Conservation (phyloP, 2,329 filamentous ascomycete genomes). For the Rhynchosporium agropyri region DNA sequence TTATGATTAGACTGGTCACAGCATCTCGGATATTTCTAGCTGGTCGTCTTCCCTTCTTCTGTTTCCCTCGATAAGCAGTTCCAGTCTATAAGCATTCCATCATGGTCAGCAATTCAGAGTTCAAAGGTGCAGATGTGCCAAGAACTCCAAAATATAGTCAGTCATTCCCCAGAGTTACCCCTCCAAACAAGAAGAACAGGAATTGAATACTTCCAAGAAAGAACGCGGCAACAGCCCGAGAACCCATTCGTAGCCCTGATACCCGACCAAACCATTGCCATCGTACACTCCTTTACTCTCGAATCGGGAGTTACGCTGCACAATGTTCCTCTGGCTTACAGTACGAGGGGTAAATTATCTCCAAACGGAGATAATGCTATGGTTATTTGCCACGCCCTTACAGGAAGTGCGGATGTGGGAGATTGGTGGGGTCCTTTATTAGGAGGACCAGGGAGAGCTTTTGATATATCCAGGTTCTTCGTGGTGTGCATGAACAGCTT, state of each 20-base stretch:
- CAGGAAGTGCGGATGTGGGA: conserved; percentile 79
- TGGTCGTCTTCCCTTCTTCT: no score
- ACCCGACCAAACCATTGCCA: conserved; percentile 82
- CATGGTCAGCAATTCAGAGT: conserved; percentile 1
- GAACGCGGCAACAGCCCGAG: conserved; percentile 68
- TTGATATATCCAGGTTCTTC: conserved; percentile 83
- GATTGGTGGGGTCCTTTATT: conserved; percentile 90
- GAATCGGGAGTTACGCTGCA: conserved; percentile 84
- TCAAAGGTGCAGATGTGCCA: neutral
- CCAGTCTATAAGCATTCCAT: no score
- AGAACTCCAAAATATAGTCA: conserved; percentile 35
- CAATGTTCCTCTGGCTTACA: conserved; percentile 75
- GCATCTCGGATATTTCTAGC: no score
- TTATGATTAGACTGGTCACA: no score
- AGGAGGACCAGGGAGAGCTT: conserved; percentile 71
- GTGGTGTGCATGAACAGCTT: conserved; percentile 84
- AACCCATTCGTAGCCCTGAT: conserved; percentile 90
- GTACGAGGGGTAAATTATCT: conserved; percentile 63
- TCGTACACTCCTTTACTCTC: conserved; percentile 86
- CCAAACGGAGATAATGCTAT: conserved; percentile 65
- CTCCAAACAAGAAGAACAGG: conserved; percentile 45
- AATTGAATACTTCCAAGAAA: conserved; percentile 55
- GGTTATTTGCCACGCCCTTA: conserved; percentile 82
- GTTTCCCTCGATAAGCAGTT: no score
- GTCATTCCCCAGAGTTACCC: conserved; percentile 26